These are phyloP conservation scores for Pogostemon cablin DNA, from an alignment of 257 asterid genomes.

Conservation along the genomic window DNA sequence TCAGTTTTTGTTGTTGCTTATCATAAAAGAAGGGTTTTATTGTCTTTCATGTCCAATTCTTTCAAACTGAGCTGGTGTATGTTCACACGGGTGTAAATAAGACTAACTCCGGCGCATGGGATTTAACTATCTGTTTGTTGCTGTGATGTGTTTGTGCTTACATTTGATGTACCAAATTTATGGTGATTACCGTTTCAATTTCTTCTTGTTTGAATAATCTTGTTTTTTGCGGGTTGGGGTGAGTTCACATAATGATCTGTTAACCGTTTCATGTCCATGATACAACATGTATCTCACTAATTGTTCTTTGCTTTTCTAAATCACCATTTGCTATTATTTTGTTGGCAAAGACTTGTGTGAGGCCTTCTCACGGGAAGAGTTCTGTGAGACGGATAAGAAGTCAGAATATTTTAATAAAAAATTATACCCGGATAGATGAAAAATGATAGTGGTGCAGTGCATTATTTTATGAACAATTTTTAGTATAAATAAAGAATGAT, in stretches of 20 bases:
- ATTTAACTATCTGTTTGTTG: constrained; percentile 7
- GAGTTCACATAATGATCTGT: background rate
- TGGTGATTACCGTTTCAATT: background rate
- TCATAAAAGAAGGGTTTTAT: background rate
- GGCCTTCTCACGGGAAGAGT: too few species aligned
- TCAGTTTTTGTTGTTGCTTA: constrained; percentile 24
- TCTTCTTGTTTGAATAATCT: background rate
- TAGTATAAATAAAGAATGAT: too few species aligned
- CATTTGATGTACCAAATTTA: background rate
- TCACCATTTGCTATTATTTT: too few species aligned
- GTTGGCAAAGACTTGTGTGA: too few species aligned
- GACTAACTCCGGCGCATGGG: background rate
- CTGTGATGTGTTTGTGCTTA: constrained; percentile 1
- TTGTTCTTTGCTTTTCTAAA: background rate
- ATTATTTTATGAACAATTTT: too few species aligned
- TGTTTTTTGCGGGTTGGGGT: background rate
- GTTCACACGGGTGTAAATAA: too few species aligned
- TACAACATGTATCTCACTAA: background rate
- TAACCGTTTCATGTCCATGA: background rate
- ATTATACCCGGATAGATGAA: too few species aligned
- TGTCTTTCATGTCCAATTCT: too few species aligned
- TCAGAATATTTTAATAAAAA: too few species aligned
- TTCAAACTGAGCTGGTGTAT: too few species aligned
- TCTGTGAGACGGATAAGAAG: too few species aligned
- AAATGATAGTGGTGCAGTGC: too few species aligned